Base-by-base conservation (phyloP, 176 grass and related monocot species). In the Canna indica region DNA sequence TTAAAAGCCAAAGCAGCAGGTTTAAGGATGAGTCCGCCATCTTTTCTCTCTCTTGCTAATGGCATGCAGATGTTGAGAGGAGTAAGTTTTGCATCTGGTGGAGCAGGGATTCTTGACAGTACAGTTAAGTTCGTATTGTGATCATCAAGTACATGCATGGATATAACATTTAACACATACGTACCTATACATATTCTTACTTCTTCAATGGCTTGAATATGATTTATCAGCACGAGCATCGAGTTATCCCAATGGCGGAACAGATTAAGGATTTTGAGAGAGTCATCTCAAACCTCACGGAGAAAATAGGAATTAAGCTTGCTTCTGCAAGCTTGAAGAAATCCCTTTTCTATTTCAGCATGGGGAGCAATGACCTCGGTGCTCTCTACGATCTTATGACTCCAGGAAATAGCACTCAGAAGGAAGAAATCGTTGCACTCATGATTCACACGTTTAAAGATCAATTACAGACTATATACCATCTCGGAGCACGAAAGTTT, bases 11-110 rank as follows among this genome's bases (percentile, higher is more conserved):
- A 65, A 66, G 50, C 44, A 0, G 36, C 74, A 1, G 82, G 82
- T 13, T 76, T 80, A n/a, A 5, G 25, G 72, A 80, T n/a, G 58
- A 80, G 82, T 44, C 82, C 72, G 13, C 82, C 72, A n/a, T 36
- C 82, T 28, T 80, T 76, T 76, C 77, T 80, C 63, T 85, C 82
- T 25, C 59, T 76, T 4, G 59, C 36, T 46, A 68, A 25, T 69
- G 67, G 4, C 28, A 32, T 1, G 2, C 24, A 84, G 34, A 69
- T 67, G 58, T 10, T 15, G 27, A 24, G 29, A 80, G 82, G 82
- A 24, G 77, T 76, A 25, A 85, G 36, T 57, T 85, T 76, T 26
- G 82, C 82, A n/a, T 85, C 77, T 31, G 82, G 22, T 7, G 82
- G 82, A 8, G 76, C 82, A 13, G 77, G 82, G 29, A 59, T 85